Percentiles rank a stretch among this genome's conserved stretches.
These are phyloP conservation scores for Malassezia brasiliensis DNA, from an alignment of 1,284 basidiomycete genomes.

Conservation along the genomic window DNA sequence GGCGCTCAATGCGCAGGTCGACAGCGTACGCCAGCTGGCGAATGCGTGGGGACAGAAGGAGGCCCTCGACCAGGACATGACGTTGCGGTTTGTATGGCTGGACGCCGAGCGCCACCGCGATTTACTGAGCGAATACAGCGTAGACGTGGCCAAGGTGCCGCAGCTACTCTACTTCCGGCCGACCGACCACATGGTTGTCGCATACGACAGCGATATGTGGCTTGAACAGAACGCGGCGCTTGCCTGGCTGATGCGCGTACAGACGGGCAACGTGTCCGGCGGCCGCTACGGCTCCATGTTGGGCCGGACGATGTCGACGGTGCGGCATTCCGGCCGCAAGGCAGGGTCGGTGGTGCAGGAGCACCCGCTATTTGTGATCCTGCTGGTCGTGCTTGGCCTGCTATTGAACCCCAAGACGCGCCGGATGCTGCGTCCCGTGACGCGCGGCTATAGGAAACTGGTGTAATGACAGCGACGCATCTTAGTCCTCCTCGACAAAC, in stretches of 20 bases:
- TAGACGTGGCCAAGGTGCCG: not conserved
- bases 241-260: not conserved
- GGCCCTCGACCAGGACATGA: not conserved
- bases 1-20: slow-evolving; percentile 25
- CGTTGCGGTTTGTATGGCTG: slow-evolving; percentile 39
- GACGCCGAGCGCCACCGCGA: slow-evolving; percentile 37
- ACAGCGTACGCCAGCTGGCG: slow-evolving; percentile 22
- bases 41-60: slow-evolving; percentile 21
- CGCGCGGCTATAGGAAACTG: slow-evolving; percentile 5
- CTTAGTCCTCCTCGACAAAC: slow-evolving; percentile 63
- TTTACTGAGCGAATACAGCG: slow-evolving; percentile 16
- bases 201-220: not conserved
- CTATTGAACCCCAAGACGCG: slow-evolving; percentile 10
- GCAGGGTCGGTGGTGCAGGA: not conserved
- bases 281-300: slow-evolving; percentile 8
- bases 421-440: not conserved
- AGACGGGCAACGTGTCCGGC: slow-evolving; percentile 1
- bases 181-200: not conserved
- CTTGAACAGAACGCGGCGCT: not conserved
- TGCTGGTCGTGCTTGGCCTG: slow-evolving; percentile 2
- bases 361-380: slow-evolving; percentile 8
- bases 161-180: slow-evolving; percentile 2
- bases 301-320: not conserved
- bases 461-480: not conserved
- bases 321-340: not conserved